Conservation (phyloP, 176 grass and related monocot genomes). For the Zea mays region Zm-B73-REFERENCE-NAM-5.0 NC_050097.1:19088001-19088500, state of each 20-base stretch:
- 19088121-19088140: constrained; percentile 97
- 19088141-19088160: constrained; percentile 98
- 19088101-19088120: constrained; percentile 30
- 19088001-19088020: constrained; percentile 93
- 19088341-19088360: constrained; percentile 55
- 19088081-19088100: constrained; percentile 29
- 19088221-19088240: constrained; percentile 93
- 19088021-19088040: constrained; percentile 50
- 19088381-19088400: not conserved
- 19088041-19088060: constrained; percentile 33
- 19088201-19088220: constrained; percentile 98
- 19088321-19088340: constrained; percentile 93
- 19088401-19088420: not conserved
- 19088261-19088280: constrained; percentile 95
- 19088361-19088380: constrained; percentile 6
- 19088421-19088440: constrained; percentile 23
- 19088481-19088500: too few species aligned
- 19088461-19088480: constrained; percentile 20
- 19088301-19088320: constrained; percentile 77
- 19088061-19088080: constrained; percentile 1
- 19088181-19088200: constrained; percentile 90
- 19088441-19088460: not conserved
- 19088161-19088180: constrained; percentile 99
- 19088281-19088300: constrained; percentile 89
- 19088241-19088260: constrained; percentile 94